Conservation (phyloP, 345 rosid genomes). For the Hypericum perforatum region DNA sequence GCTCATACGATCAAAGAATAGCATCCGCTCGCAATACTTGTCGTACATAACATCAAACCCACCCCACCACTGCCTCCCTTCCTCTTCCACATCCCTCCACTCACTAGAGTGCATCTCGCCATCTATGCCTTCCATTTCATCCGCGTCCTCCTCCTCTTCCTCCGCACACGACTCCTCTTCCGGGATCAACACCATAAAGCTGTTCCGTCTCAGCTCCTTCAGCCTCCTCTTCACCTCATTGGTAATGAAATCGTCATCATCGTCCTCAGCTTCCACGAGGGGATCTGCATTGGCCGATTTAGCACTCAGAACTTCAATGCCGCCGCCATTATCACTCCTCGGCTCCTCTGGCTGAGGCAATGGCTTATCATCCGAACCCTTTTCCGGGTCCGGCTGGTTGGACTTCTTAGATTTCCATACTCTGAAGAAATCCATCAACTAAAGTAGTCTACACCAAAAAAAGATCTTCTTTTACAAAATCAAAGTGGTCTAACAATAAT, state of each 20-base stretch:
- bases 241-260: conserved; percentile 88
- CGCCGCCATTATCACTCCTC: conserved; percentile 28
- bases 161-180: conserved; percentile 70
- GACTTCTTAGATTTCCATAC: conserved; percentile 58
- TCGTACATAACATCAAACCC: conserved; percentile 86
- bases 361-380: conserved; percentile 41
- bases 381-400: conserved; percentile 31
- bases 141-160: conserved; percentile 59
- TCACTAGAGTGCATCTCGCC: conserved; percentile 49
- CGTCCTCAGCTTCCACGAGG: conserved; percentile 48
- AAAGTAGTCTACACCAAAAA: too few relatives aligned
- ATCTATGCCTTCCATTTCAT: conserved; percentile 27
- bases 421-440: conserved; percentile 82
- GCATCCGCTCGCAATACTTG: conserved; percentile 80
- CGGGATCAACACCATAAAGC: conserved; percentile 90
- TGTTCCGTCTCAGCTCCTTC: conserved; percentile 79
- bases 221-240: conserved; percentile 90
- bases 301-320: conserved; percentile 20
- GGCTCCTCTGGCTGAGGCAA: conserved; percentile 33
- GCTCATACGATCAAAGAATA: conserved; percentile 68
- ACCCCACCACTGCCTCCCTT: conserved; percentile 92
- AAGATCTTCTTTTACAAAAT: too few relatives aligned
- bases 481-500: too few relatives aligned
- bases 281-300: conserved; percentile 26
- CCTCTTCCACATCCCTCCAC: conserved; percentile 90